These are phyloP conservation scores for Mortierella polycephala DNA, from an alignment of 371 early-diverging fungal species.

Conservation along the genomic window DNA sequence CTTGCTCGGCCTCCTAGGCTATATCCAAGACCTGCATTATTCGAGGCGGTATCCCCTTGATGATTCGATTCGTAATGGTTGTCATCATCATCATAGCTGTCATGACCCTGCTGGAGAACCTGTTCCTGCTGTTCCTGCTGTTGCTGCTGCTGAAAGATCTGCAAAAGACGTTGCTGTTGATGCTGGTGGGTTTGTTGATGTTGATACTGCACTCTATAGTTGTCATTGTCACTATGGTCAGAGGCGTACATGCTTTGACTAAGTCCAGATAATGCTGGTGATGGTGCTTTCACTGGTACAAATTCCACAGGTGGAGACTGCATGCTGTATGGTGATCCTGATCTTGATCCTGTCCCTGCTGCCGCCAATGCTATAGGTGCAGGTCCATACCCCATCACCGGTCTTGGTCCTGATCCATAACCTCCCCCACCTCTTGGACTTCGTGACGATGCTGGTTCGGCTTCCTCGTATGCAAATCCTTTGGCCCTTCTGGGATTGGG, in stretches of 20 bases:
- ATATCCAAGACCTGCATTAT: no score
- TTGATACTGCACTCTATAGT: slow-evolving; percentile 13
- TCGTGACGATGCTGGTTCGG: no score
- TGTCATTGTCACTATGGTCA: slow-evolving; percentile 22
- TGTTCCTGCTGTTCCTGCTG: slow-evolving; percentile 16
- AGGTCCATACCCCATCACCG: no score
- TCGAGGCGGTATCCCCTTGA: background rate
- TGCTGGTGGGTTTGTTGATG: slow-evolving; percentile 18
- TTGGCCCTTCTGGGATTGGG: no score
- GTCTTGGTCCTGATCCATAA: no score
- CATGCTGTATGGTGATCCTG: background rate
- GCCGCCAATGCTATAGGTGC: background rate
- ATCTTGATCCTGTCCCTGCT: slow-evolving; percentile 2
- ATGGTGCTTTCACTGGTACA: no score
- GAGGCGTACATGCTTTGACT: slow-evolving; percentile 11
- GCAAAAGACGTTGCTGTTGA: slow-evolving; percentile 10
- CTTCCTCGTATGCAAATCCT: no score
- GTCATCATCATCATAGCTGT: slow-evolving; percentile 21
- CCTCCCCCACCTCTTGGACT: no score
- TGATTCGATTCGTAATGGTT: slow-evolving; percentile 44
- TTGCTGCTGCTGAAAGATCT: slow-evolving; percentile 13
- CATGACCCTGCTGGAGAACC: slow-evolving; percentile 15
- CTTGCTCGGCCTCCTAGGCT: no score
- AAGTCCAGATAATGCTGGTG: slow-evolving; percentile 9
- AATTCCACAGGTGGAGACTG: slow-evolving; percentile 7